Base-by-base conservation (phyloP, 306 rosid species). In the Oemleria cerasiformis region DNA sequence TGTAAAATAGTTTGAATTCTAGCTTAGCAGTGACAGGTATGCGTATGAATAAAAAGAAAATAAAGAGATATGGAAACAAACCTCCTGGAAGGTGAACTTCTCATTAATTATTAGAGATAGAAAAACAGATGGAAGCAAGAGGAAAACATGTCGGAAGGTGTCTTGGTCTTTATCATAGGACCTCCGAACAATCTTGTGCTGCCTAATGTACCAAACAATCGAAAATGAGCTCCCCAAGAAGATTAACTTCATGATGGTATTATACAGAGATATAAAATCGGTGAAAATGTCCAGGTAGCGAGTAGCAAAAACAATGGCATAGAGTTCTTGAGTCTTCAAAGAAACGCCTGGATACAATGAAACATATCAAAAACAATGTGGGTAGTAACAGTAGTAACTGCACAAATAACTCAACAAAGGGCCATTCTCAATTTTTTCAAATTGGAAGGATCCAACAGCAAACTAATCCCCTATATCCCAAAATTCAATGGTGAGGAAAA, bases 281-380 rank as follows among this genome's bases (percentile, higher is more conserved):
- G 90, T 86, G 71, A 92, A 78, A 61, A 92, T 90, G 74, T 92
- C 98, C 83, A 92, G 77, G 85, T 90, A 92, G 72, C 98, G 98
- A 57, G 90, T 67, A 40, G 88, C 81, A 23, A 92, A 92, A 68
- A 92, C 97, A 54, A 92, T 12, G 49, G 98, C 88, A 60, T 88
- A 92, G 57, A 92, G 97, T 79, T 92, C 98, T 88, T 92, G 98
- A 34, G 97, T 90, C 86, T 85, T 92, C 91, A 92, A 79, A 25
- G 98, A 90, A 69, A 90, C 67, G 70, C 98, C 98, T 92, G 86
- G 72, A 84, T 41, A 30, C 62, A 47, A 77, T 6, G 47, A 75
- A 67, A n/a, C 44, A 17, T 8, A 11, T 51, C 17, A 68, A 19
- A n/a, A 13, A 17, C 19, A 63, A 53, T 23, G 30, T 17, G 4